Evolutionary conservation across 1,284 basidiomycete genomes (phyloP).

Genomic region (Ceratobasidium sp.): DNA sequence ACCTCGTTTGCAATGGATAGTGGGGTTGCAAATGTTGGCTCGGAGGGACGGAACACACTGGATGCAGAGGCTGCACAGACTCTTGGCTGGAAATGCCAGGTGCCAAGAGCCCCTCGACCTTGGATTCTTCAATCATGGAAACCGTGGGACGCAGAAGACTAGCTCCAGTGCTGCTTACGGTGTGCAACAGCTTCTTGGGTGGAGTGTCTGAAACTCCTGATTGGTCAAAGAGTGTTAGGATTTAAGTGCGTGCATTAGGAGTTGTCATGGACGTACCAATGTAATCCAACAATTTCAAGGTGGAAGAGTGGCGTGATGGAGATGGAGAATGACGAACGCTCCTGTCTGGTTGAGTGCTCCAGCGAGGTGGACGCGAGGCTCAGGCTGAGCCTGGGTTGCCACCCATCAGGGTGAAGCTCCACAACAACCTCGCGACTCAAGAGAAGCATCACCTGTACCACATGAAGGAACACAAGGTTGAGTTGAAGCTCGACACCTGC

Average conservation of each 20-base stretch:
- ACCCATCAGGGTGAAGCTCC: too few species aligned
- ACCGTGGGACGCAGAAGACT: slow-evolving; percentile 23
- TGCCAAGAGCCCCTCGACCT: slow-evolving; percentile 24
- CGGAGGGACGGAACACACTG: neutral
- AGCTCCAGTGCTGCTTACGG: slow-evolving; percentile 14
- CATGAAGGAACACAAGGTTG: too few species aligned
- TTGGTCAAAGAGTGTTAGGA: neutral
- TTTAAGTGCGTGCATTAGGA: neutral
- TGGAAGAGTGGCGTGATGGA: neutral
- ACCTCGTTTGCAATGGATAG: neutral
- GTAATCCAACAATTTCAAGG: neutral
- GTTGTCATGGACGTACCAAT: neutral
- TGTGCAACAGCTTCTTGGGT: neutral
- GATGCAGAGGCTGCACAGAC: slow-evolving; percentile 8
- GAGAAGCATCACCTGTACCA: too few species aligned
- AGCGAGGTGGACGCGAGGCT: too few species aligned
- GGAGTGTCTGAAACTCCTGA: slow-evolving; percentile 10
- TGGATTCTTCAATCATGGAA: slow-evolving; percentile 34
- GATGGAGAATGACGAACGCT: slow-evolving; percentile 27
- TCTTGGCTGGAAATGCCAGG: neutral
- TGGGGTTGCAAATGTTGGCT: slow-evolving; percentile 9
- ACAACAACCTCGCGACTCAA: too few species aligned
- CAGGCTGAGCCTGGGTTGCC: too few species aligned
- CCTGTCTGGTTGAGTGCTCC: neutral
- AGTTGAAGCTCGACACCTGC: too few species aligned